Evolutionary conservation across 495 filamentous ascomycete genomes (phyloP).

Genomic region (Viridothelium virens): DNA sequence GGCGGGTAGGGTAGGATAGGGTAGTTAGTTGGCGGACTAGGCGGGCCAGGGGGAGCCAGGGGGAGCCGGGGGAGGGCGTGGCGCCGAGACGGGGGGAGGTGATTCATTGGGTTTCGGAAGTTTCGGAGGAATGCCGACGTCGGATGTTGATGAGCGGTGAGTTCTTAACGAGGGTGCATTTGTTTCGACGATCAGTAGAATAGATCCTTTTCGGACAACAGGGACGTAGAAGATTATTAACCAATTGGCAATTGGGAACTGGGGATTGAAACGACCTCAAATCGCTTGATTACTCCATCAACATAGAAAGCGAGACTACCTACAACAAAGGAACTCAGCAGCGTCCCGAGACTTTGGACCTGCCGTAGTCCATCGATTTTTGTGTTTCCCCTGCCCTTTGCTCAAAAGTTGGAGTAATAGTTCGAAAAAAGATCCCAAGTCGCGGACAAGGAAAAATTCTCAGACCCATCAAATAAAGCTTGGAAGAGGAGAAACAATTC

Average conservation of each 20-base stretch:
- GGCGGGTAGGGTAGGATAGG: no score
- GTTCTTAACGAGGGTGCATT: no score
- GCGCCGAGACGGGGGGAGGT: no score
- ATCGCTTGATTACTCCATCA: no score
- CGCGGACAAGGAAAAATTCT: not conserved
- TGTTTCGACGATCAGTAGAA: no score
- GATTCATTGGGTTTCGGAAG: not conserved
- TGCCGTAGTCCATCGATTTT: not conserved
- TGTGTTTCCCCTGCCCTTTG: not conserved
- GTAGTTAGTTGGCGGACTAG: no score
- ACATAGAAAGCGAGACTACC: not conserved
- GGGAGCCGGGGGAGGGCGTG: not conserved
- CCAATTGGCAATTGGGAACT: no score
- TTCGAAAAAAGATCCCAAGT: not conserved
- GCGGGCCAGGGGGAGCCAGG: no score
- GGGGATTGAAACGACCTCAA: no score
- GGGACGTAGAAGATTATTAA: no score
- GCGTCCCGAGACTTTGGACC: not conserved
- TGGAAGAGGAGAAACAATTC: not conserved
- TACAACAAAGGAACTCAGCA: not conserved
- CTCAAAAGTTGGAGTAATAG: not conserved
- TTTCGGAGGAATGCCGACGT: not conserved
- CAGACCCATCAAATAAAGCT: not conserved
- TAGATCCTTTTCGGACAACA: no score
- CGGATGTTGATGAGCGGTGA: not conserved